These are phyloP conservation scores for Tetradesmus lagerheimii DNA, from an alignment of 139 green algal genomes.

Conservation along the genomic window DNA sequence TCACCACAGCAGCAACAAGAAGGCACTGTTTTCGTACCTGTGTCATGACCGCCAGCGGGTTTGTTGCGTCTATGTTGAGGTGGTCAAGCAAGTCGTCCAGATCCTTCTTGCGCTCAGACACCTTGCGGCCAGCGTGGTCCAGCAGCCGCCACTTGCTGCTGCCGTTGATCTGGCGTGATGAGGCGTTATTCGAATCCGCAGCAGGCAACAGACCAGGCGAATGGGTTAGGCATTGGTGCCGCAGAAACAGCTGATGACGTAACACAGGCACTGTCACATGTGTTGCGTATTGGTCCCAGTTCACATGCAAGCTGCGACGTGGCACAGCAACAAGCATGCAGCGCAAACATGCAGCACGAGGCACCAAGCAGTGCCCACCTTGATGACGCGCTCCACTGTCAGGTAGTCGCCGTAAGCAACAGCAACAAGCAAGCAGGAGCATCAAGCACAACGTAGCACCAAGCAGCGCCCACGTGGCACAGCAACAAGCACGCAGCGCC, in stretches of 20 bases:
- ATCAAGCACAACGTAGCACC: too few species aligned
- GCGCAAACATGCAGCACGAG: neutral
- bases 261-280: too few species aligned
- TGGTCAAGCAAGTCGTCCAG: conserved; percentile 59
- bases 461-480: too few species aligned
- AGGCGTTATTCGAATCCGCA: too few species aligned
- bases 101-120: conserved; percentile 29
- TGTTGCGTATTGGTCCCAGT: too few species aligned
- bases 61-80: conserved; percentile 62
- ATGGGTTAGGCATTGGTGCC: too few species aligned
- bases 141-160: conserved; percentile 26
- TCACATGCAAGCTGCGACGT: too few species aligned
- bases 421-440: too few species aligned
- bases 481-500: too few species aligned
- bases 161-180: neutral
- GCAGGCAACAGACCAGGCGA: neutral
- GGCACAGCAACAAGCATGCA: neutral
- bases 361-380: conserved; percentile 1
- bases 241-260: too few species aligned
- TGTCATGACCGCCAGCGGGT: conserved; percentile 71
- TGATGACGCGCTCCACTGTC: conserved; percentile 44
- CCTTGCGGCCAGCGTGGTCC: neutral
- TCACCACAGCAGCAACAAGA: too few species aligned
- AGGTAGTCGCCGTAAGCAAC: conserved; percentile 41
- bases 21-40: conserved; percentile 51